These are phyloP conservation scores for Heritiera fomes DNA, from an alignment of 345 rosid genomes.

Conservation along the genomic window DNA sequence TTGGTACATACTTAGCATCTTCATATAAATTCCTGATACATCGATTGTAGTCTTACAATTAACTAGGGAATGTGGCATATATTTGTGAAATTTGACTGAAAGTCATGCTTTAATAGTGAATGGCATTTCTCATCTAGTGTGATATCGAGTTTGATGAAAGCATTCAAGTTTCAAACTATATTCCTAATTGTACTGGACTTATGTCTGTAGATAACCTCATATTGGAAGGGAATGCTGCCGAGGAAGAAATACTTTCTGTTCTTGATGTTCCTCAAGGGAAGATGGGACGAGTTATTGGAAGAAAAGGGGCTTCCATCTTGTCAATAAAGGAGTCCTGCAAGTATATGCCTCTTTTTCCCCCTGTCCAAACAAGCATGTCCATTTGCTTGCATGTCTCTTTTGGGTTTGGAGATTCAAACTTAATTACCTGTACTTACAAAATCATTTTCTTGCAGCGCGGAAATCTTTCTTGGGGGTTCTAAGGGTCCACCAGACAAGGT, in stretches of 20 bases:
- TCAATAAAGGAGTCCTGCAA: conserved; percentile 85
- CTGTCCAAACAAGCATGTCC: not conserved
- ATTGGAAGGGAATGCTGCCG: conserved; percentile 46
- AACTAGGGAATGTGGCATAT: not conserved
- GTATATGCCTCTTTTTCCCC: conserved; percentile 34
- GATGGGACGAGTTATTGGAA: conserved; percentile 93
- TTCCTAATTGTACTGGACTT: not conserved
- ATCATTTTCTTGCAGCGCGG: conserved; percentile 58
- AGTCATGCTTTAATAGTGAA: not conserved
- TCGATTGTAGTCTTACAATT: not conserved
- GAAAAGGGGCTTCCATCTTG: conserved; percentile 76
- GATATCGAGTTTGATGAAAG: not conserved
- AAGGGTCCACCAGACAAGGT: conserved; percentile 41
- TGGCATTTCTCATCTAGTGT: not conserved
- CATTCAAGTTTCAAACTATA: not conserved
- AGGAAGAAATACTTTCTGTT: conserved; percentile 81
- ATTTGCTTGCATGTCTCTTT: not conserved
- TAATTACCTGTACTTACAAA: conserved; percentile 6
- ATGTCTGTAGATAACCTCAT: conserved; percentile 48
- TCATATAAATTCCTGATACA: not conserved
- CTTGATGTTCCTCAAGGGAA: conserved; percentile 84
- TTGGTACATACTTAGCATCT: not conserved
- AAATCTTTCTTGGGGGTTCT: conserved; percentile 73
- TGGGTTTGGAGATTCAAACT: not conserved
- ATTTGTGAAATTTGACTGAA: not conserved